Evolutionary conservation across 2,329 filamentous ascomycete genomes (phyloP).

Genomic region (Calonectria henricotiae): DNA sequence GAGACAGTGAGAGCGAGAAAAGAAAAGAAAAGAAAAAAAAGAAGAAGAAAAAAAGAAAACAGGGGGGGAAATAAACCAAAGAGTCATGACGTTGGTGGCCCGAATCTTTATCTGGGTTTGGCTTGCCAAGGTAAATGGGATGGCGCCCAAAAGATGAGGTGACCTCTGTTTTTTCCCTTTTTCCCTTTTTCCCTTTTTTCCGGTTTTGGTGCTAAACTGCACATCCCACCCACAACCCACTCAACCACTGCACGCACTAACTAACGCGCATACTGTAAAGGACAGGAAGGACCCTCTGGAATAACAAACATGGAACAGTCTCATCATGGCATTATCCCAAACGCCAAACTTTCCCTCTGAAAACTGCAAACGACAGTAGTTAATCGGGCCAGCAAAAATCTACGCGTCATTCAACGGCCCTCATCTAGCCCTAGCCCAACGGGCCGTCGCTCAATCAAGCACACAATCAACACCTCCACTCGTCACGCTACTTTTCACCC

Average conservation of each 20-base stretch:
- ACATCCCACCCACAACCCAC: background rate
- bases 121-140: background rate
- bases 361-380: background rate
- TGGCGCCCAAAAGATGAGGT: conserved; percentile 1
- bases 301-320: conserved; percentile 20
- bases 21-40: background rate
- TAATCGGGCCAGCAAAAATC: background rate
- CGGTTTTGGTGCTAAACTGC: background rate
- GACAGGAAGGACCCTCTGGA: background rate
- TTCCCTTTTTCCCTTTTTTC: background rate
- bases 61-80: background rate
- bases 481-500: conserved; percentile 7
- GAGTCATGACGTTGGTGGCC: conserved; percentile 19
- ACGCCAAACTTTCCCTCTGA: background rate
- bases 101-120: background rate
- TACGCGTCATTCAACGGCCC: conserved; percentile 4
- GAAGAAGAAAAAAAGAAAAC: background rate
- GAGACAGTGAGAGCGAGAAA: background rate
- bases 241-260: background rate
- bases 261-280: too few species aligned
- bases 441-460: background rate
- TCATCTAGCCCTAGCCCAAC: background rate
- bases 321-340: background rate
- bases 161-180: background rate
- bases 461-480: background rate